These are phyloP conservation scores for Solioccasus polychromus DNA, from an alignment of 768 basidiomycete species.

Conservation along the genomic window DNA sequence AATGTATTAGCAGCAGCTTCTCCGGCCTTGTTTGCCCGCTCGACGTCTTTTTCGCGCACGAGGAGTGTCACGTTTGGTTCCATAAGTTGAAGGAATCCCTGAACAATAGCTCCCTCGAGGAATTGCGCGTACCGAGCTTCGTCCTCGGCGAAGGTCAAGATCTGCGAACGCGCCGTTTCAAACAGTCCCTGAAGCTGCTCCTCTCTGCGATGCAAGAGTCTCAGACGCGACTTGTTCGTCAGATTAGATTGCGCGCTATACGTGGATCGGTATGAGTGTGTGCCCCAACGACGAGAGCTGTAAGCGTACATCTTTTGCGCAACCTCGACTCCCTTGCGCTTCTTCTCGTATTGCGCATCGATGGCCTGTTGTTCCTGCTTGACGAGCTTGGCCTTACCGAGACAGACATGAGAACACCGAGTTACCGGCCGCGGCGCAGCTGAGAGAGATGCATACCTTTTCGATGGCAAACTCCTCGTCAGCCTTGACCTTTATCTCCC, in stretches of 20 bases:
- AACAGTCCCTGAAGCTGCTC: conserved; percentile 92
- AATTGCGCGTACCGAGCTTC: conserved; percentile 75
- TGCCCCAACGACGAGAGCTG: background rate
- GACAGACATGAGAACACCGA: background rate
- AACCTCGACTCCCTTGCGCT: conserved; percentile 88
- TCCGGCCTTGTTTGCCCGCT: conserved; percentile 59
- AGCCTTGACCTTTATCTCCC: conserved; percentile 96
- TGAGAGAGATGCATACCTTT: conserved; percentile 54
- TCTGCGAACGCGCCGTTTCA: conserved; percentile 58
- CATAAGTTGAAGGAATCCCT: conserved; percentile 81
- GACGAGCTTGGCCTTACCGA: conserved; percentile 84
- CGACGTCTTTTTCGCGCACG: conserved; percentile 65
- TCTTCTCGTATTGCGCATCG: conserved; percentile 94
- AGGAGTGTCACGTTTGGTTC: conserved; percentile 68
- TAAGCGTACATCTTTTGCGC: conserved; percentile 89
- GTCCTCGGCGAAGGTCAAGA: conserved; percentile 61
- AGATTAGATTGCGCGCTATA: conserved; percentile 88
- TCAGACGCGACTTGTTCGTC: conserved; percentile 94
- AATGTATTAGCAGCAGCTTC: conserved; percentile 63
- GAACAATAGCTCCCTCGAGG: conserved; percentile 79
- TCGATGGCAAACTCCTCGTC: conserved; percentile 99
- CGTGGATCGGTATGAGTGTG: conserved; percentile 1
- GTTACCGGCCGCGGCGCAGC: background rate
- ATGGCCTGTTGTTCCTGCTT: conserved; percentile 95
- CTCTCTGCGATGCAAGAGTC: conserved; percentile 85